Conservation (phyloP, 306 rosid species). For the Gillenia trifoliata region DNA sequence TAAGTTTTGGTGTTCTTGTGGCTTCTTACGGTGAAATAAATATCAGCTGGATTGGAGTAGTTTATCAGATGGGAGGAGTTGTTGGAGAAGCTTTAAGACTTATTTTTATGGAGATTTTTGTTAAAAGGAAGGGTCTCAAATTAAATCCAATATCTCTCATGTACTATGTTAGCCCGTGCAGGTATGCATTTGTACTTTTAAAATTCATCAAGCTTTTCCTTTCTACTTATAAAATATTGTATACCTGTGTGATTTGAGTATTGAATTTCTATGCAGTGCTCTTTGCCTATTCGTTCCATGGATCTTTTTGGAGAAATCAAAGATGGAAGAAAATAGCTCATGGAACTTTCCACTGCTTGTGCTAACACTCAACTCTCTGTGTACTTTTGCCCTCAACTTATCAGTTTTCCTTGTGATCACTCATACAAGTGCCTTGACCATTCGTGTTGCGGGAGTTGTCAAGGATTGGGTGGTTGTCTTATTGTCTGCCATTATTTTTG, state of each 20-base stretch:
- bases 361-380: slow-evolving; percentile 78
- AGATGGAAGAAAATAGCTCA: slow-evolving; percentile 72
- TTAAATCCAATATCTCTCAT: slow-evolving; percentile 87
- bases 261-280: slow-evolving; percentile 60
- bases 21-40: slow-evolving; percentile 95
- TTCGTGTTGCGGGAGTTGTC: slow-evolving; percentile 98
- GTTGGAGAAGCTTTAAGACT: slow-evolving; percentile 97
- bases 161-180: slow-evolving; percentile 99
- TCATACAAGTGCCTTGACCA: slow-evolving; percentile 97
- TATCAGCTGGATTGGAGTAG: slow-evolving; percentile 94
- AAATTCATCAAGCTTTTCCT: background rate
- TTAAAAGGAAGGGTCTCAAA: slow-evolving; percentile 92
- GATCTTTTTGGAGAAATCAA: slow-evolving; percentile 89
- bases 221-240: slow-evolving; percentile 10
- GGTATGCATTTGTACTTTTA: slow-evolving; percentile 37
- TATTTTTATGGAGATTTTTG: slow-evolving; percentile 97
- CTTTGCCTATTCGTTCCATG: slow-evolving; percentile 88
- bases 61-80: slow-evolving; percentile 99
- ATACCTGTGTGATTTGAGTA: slow-evolving; percentile 17
- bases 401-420: slow-evolving; percentile 97
- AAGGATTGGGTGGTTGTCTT: slow-evolving; percentile 99
- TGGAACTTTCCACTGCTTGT: slow-evolving; percentile 86
- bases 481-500: slow-evolving; percentile 83
- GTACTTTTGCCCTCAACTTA: slow-evolving; percentile 94
- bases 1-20: slow-evolving; percentile 91